These are phyloP conservation scores for Penicillium paxilli DNA, from an alignment of 495 filamentous ascomycete species.

Conservation along the genomic window DNA sequence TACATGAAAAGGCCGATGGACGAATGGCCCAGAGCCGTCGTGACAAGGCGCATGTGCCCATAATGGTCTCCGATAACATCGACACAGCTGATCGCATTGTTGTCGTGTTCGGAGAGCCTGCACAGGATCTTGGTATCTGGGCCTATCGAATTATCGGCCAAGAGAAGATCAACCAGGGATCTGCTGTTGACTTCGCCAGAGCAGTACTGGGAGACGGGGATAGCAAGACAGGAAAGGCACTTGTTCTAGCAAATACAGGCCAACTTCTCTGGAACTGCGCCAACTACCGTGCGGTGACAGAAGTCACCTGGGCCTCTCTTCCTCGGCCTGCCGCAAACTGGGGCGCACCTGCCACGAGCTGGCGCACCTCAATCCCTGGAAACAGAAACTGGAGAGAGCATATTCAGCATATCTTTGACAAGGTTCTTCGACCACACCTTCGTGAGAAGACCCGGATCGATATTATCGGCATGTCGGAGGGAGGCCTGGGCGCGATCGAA, in stretches of 20 bases:
- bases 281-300: slow-evolving; percentile 54
- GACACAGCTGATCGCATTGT: slow-evolving; percentile 61
- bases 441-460: slow-evolving; percentile 53
- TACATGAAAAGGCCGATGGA: background rate
- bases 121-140: slow-evolving; percentile 73
- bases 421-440: slow-evolving; percentile 51
- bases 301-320: slow-evolving; percentile 48
- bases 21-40: background rate
- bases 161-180: slow-evolving; percentile 65
- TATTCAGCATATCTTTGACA: slow-evolving; percentile 61
- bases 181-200: slow-evolving; percentile 60
- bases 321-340: slow-evolving; percentile 53
- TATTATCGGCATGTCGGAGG: slow-evolving; percentile 63
- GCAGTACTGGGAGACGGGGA: slow-evolving; percentile 35
- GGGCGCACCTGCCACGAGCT: slow-evolving; percentile 36
- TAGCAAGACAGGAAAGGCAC: slow-evolving; percentile 17
- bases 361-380: slow-evolving; percentile 55
- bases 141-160: slow-evolving; percentile 63
- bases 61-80: background rate
- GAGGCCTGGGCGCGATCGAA: slow-evolving; percentile 48
- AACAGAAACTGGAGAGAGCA: slow-evolving; percentile 57
- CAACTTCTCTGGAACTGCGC: slow-evolving; percentile 68
- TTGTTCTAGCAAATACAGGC: slow-evolving; percentile 73
- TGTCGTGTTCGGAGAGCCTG: slow-evolving; percentile 69
- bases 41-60: background rate